phyloP scores from a whole-genome alignment of 495 filamentous ascomycete species.

The Aspergillus sclerotiicarbonarius region DNA sequence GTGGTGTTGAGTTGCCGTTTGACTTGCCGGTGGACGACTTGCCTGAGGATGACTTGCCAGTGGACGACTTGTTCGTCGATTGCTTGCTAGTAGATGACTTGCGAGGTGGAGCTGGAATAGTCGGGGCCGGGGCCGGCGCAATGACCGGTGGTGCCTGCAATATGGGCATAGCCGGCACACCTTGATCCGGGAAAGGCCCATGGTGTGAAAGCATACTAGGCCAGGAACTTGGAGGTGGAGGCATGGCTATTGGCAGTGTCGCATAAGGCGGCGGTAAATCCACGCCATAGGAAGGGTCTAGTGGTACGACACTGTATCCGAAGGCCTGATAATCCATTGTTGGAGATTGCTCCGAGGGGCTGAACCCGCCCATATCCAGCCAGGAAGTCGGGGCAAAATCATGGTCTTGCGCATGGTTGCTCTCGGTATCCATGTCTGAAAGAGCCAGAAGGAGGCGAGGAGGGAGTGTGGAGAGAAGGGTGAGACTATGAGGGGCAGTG shows the following conservation, averaged over 20 bases:
- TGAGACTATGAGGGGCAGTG: not conserved
- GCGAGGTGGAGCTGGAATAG: constrained; percentile 20
- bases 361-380: constrained; percentile 49
- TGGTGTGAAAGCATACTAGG: constrained; percentile 62
- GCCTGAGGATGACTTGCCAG: constrained; percentile 32
- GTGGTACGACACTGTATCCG: constrained; percentile 39
- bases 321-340: constrained; percentile 46
- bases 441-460: constrained; percentile 2
- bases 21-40: constrained; percentile 53
- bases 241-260: constrained; percentile 61
- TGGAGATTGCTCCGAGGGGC: constrained; percentile 44
- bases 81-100: constrained; percentile 42
- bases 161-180: constrained; percentile 11
- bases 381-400: constrained; percentile 53
- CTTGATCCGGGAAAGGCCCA: constrained; percentile 32
- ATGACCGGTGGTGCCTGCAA: not conserved
- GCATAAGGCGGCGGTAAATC: constrained; percentile 47
- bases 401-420: constrained; percentile 40
- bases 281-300: constrained; percentile 43
- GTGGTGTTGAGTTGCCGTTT: constrained; percentile 61
- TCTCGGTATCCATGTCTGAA: constrained; percentile 43
- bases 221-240: constrained; percentile 57
- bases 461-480: constrained; percentile 12
- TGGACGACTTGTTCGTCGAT: constrained; percentile 37
- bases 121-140: not conserved